Evolutionary conservation across 345 rosid species (phyloP).

Genomic region (Lepidium aucheri): DNA sequence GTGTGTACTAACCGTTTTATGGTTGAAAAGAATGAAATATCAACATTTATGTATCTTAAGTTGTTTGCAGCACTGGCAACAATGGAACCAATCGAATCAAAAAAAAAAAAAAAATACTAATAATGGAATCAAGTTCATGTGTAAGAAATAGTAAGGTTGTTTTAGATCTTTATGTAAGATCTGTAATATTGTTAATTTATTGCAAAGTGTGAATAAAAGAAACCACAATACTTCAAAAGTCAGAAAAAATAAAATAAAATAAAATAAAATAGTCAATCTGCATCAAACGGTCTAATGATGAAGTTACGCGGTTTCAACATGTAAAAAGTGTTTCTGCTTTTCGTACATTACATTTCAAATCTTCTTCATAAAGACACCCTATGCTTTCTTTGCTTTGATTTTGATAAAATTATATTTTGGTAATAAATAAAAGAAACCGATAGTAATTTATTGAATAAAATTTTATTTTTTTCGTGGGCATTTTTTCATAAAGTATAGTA

Average conservation of each 20-base stretch:
- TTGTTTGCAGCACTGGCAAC: too few species aligned
- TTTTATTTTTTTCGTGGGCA: neutral
- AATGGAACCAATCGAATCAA: too few species aligned
- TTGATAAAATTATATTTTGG: neutral
- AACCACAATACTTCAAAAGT: neutral
- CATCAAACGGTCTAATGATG: constrained; percentile 2
- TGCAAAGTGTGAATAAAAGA: constrained; percentile 4
- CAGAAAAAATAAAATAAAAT: neutral
- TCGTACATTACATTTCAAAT: neutral
- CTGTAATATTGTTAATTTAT: neutral
- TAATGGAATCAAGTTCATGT: too few species aligned
- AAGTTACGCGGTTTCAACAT: constrained; percentile 30
- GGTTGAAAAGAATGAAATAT: too few species aligned
- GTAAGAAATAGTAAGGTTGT: too few species aligned
- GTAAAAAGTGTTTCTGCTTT: constrained; percentile 23
- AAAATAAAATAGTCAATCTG: neutral
- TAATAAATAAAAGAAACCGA: too few species aligned
- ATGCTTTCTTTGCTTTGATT: neutral
- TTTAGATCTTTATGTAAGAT: neutral
- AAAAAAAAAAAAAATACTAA: too few species aligned
- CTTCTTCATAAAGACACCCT: neutral
- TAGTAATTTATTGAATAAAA: neutral
- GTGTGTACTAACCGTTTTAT: too few species aligned
- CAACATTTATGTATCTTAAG: too few species aligned
- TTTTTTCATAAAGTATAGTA: neutral